Conservation (phyloP, 768 basidiomycete species). For the Rhodotorula babjevae region DNA sequence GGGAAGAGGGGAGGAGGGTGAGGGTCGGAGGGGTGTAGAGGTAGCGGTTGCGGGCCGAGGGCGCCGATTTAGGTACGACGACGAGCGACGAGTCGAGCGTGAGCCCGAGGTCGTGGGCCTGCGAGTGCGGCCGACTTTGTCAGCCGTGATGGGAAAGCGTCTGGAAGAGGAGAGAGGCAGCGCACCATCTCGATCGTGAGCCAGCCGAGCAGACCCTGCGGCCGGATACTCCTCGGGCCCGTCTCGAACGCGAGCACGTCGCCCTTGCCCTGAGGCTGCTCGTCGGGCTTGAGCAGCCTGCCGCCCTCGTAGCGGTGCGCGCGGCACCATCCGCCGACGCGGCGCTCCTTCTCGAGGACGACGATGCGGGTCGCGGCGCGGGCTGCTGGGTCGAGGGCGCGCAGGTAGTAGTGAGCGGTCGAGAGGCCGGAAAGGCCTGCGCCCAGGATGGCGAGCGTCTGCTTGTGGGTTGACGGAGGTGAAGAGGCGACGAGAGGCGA, state of each 20-base stretch:
- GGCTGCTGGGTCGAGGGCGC: conserved; percentile 55
- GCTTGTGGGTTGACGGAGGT: not conserved
- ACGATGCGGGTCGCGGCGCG: conserved; percentile 53
- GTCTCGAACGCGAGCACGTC: conserved; percentile 64
- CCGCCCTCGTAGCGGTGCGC: conserved; percentile 52
- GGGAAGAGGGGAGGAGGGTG: conserved; percentile 52
- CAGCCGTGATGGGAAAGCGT: too few species aligned
- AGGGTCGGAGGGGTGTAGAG: conserved; percentile 59
- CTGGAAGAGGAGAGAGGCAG: conserved; percentile 6
- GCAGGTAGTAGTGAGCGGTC: conserved; percentile 69
- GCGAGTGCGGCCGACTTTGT: conserved; percentile 3
- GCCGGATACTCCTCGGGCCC: conserved; percentile 80
- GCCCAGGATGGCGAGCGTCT: conserved; percentile 61
- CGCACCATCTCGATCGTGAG: conserved; percentile 71
- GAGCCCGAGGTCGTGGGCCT: conserved; percentile 75
- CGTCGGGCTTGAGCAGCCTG: conserved; percentile 35
- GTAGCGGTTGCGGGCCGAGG: conserved; percentile 73
- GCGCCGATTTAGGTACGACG: conserved; percentile 61
- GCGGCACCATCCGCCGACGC: conserved; percentile 81
- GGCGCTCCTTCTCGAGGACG: conserved; percentile 61
- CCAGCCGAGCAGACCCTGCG: conserved; percentile 57
- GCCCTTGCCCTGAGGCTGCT: conserved; percentile 18
- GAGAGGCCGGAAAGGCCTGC: conserved; percentile 78
- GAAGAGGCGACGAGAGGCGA: not conserved
- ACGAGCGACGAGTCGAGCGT: conserved; percentile 54